Conservation (phyloP, 805 yeast species). For the Wickerhamiella sorbophila region DNA sequence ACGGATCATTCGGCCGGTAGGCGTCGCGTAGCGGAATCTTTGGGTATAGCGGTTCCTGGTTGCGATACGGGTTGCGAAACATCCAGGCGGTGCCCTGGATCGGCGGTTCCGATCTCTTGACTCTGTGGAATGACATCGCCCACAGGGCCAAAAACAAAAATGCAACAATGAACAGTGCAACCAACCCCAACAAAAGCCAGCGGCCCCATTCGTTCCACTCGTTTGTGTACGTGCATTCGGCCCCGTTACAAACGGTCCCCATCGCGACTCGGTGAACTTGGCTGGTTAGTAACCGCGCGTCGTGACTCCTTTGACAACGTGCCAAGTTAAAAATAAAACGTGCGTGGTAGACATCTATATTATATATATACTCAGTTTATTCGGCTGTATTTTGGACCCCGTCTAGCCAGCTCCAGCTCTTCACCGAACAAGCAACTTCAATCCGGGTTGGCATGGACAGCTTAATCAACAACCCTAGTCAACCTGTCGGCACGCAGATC, state of each 20-base stretch:
- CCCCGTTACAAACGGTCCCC: conserved; percentile 8
- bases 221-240: conserved; percentile 11
- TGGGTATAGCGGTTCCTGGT: conserved; percentile 1
- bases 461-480: too few species aligned
- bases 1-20: neutral
- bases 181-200: conserved; percentile 23
- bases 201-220: conserved; percentile 26
- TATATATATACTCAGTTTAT: neutral
- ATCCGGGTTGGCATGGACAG: too few species aligned
- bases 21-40: neutral
- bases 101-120: conserved; percentile 12
- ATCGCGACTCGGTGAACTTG: too few species aligned
- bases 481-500: too few species aligned
- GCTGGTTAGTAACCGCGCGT: neutral
- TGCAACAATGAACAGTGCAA: conserved; percentile 16
- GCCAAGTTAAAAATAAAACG: neutral
- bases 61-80: conserved; percentile 15
- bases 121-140: conserved; percentile 13
- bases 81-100: conserved; percentile 17
- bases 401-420: neutral
- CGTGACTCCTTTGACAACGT: neutral
- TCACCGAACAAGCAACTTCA: too few species aligned
- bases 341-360: neutral
- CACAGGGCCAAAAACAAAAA: conserved; percentile 17
- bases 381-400: neutral